Evolutionary conservation across 2,329 filamentous ascomycete genomes (phyloP), one percentile per base, ranked within the genome.

Genomic region (Leptosphaerulina australis): DNA sequence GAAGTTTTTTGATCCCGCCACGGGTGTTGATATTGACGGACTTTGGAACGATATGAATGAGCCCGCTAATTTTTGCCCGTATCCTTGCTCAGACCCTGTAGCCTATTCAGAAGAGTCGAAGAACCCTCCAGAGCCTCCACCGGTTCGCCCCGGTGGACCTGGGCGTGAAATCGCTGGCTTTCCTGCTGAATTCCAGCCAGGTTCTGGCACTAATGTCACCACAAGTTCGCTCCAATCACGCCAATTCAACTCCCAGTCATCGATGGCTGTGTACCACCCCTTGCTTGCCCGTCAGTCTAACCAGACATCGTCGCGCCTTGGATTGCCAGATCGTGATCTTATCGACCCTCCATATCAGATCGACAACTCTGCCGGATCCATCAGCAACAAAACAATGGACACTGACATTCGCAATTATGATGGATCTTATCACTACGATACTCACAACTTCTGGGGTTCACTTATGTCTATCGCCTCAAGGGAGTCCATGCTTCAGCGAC

Each of bases 371-470:
- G 59, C 58, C 9, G 76, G 76, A 8, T 65, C 67, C 4, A 62
- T 79, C 18, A 75, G 71, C 50, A 76, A 77, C 60, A 60, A 67
- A 53, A 78, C 87, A 0, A 80, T 89, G 48, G 78, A 84, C 58
- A 88, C 87, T 0, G 80, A 89, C 62, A 71, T 90, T 14, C 77
- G 86, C 14, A 87, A 90, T 66, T 79, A 84, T 25, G 85, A 87
- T 46, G 87, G 87, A 0, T 73, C 86, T 24, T 77, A 80, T 17
- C 83, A 88, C 70, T 90, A 89, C 62, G 88, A 91, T 58, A 87
- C 84, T 0, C 88, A 92, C 67, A 91, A 91, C 58, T 74, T 91
- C 3, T 91, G 88, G 69, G 88, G 88, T 1, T 81, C 82, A 53
- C 79, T 90, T 84, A 91, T 91, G 88, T 88, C 85, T 1, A 75